Conservation (phyloP, 805 yeast species). For the Hanseniaspora valbyensis region DNA sequence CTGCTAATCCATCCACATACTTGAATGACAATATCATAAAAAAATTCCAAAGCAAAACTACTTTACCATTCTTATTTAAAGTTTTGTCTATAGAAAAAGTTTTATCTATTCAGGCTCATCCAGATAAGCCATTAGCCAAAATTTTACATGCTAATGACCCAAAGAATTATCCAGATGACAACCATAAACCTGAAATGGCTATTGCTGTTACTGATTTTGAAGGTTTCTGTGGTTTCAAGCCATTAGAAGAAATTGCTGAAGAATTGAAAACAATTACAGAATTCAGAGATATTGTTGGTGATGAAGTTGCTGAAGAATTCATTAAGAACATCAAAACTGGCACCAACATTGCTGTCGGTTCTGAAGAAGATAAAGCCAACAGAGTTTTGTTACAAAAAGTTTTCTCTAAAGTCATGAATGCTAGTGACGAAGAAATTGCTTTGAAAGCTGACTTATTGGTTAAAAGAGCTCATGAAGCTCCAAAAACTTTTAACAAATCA, state of each 20-base stretch:
- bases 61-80: constrained; percentile 85
- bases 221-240: constrained; percentile 97
- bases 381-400: constrained; percentile 59
- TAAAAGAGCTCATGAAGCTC: constrained; percentile 46
- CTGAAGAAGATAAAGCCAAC: constrained; percentile 46
- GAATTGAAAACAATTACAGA: constrained; percentile 69
- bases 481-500: constrained; percentile 42
- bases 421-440: constrained; percentile 49
- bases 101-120: constrained; percentile 93
- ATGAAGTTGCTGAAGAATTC: constrained; percentile 45
- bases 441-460: constrained; percentile 56
- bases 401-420: constrained; percentile 75
- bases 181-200: constrained; percentile 99
- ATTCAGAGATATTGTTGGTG: constrained; percentile 58
- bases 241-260: constrained; percentile 61
- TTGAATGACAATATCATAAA: constrained; percentile 49
- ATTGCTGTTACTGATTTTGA: constrained; percentile 91
- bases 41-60: constrained; percentile 58
- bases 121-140: constrained; percentile 76
- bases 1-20: constrained; percentile 43
- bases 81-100: constrained; percentile 89
- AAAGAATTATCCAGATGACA: constrained; percentile 89
- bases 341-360: constrained; percentile 37
- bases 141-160: constrained; percentile 75
- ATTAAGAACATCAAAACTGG: constrained; percentile 34